Evolutionary conservation across 257 asterid genomes (phyloP).

Genomic region (Solanum sejunctum): DNA sequence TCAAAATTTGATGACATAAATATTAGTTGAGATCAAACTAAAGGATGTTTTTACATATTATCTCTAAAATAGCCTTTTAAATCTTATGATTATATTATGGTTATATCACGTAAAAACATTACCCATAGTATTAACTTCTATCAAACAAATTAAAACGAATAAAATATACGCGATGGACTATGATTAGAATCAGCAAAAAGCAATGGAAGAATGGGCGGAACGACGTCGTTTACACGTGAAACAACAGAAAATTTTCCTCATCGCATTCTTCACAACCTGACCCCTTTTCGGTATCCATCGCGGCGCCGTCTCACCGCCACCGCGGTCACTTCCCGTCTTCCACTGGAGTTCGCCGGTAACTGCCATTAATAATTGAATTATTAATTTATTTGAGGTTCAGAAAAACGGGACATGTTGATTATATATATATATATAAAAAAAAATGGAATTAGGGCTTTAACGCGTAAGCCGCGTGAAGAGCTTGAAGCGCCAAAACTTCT

Average conservation of each 20-base stretch:
- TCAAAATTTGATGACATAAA: no score
- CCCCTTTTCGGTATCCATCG: constrained; percentile 6
- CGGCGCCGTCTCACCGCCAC: neutral
- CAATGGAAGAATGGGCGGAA: neutral
- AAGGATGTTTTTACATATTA: no score
- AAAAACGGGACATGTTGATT: no score
- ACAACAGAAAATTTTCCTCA: neutral
- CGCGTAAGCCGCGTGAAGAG: neutral
- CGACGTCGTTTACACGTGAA: neutral
- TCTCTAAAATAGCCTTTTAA: no score
- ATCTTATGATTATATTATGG: no score
- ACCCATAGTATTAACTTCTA: no score
- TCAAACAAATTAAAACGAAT: no score
- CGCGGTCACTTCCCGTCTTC: neutral
- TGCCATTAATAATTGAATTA: neutral
- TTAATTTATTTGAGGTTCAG: neutral
- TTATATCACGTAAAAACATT: no score
- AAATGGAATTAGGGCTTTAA: neutral
- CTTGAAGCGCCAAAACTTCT: neutral
- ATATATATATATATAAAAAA: no score
- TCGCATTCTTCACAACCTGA: neutral
- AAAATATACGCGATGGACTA: neutral
- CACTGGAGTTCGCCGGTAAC: neutral
- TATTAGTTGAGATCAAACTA: no score
- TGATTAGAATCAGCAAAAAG: neutral